phyloP scores from a whole-genome alignment of 2,329 filamentous ascomycete genomes.

The Colletotrichum sp. region DNA sequence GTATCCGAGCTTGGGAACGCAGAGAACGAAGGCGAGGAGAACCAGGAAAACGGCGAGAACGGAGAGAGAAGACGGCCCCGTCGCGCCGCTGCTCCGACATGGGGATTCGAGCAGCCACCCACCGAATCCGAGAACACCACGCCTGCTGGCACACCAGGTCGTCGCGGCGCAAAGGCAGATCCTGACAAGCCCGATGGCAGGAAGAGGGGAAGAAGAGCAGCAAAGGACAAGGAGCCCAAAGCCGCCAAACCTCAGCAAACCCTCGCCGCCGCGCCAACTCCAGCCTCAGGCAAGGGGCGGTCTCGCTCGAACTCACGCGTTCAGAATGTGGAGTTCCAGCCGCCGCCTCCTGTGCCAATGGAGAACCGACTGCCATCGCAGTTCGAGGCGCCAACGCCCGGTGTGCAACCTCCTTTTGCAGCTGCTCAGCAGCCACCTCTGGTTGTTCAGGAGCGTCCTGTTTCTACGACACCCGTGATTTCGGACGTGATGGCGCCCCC shows the following conservation, averaged over 20 bases:
- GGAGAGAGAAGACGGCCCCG: constrained; percentile 66
- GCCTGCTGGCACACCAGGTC: constrained; percentile 61
- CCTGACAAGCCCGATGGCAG: constrained; percentile 44
- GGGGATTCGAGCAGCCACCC: constrained; percentile 65
- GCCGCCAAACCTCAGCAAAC: constrained; percentile 36
- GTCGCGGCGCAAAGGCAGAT: constrained; percentile 55
- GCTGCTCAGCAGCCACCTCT: constrained; percentile 30
- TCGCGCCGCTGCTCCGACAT: constrained; percentile 73
- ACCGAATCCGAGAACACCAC: constrained; percentile 67
- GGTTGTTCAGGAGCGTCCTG: constrained; percentile 37
- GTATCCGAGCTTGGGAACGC: constrained; percentile 70
- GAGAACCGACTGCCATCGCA: constrained; percentile 48
- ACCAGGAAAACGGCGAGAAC: constrained; percentile 62
- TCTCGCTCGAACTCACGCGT: constrained; percentile 62
- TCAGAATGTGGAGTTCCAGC: constrained; percentile 45
- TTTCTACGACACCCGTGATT: constrained; percentile 41
- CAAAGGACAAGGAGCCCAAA: constrained; percentile 50
- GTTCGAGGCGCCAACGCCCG: constrained; percentile 48
- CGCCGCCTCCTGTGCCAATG: constrained; percentile 39
- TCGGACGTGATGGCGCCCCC: constrained; percentile 63
- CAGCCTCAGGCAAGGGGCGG: constrained; percentile 48
- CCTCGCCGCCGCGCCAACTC: constrained; percentile 51
- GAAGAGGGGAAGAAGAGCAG: constrained; percentile 44
- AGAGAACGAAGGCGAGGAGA: constrained; percentile 62
- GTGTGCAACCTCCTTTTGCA: constrained; percentile 48